Percentiles rank a stretch among this genome's conserved stretches.
Conservation (phyloP, 208 protist species). For the Trypanosoma boissoni region DNA sequence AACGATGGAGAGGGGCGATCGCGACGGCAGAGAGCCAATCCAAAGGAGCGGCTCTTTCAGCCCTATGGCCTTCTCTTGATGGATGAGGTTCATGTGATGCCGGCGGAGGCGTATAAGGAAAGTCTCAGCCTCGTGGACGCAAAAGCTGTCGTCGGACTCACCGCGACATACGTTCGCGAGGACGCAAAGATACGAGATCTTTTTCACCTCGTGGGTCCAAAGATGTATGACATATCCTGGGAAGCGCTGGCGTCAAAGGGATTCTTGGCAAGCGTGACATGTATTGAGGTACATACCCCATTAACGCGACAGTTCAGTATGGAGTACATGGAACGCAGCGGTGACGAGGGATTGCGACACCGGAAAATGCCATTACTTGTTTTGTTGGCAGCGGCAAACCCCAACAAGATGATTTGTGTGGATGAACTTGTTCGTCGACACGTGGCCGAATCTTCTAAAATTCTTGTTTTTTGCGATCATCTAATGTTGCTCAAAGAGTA, state of each 20-base stretch:
- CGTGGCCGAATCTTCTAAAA: conserved; percentile 92
- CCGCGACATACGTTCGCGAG: conserved; percentile 95
- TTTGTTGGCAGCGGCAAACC: conserved; percentile 82
- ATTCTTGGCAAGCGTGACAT: conserved; percentile 97
- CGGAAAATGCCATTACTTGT: conserved; percentile 53
- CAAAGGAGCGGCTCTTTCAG: conserved; percentile 76
- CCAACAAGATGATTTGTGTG: conserved; percentile 89
- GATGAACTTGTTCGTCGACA: conserved; percentile 94
- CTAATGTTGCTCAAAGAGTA: conserved; percentile 96
- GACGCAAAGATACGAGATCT: conserved; percentile 98
- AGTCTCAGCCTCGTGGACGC: conserved; percentile 90
- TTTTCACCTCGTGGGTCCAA: conserved; percentile 99
- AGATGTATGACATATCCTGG: conserved; percentile 99
- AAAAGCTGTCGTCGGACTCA: conserved; percentile 98
- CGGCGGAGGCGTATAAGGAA: conserved; percentile 95
- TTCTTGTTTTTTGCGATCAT: conserved; percentile 99
- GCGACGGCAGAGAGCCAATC: conserved; percentile 35
- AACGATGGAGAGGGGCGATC: conserved; percentile 22
- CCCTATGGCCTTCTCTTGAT: conserved; percentile 82
- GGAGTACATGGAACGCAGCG: conserved; percentile 78
- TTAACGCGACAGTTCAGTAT: conserved; percentile 96
- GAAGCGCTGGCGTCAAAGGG: conserved; percentile 94
- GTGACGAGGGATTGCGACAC: conserved; percentile 13
- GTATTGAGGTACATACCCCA: conserved; percentile 97
- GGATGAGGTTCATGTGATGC: conserved; percentile 97